Evolutionary conservation across 2,329 filamentous ascomycete species (phyloP), one percentile per base, ranked within the genome.

Genomic region (Scedosporium boydii): DNA sequence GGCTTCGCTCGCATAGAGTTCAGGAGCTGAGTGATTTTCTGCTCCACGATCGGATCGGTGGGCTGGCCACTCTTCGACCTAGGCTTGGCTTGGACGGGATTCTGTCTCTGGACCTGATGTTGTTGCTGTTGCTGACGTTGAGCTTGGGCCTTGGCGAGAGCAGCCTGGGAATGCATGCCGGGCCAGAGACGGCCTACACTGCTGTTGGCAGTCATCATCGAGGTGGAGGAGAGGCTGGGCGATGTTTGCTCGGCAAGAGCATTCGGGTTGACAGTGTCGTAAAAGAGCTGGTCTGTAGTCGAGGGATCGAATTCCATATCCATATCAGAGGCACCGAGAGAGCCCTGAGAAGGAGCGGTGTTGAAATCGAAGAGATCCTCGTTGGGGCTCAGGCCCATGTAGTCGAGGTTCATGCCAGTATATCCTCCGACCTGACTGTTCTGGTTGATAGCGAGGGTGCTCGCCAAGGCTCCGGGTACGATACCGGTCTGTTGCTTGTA

Each of bases 401-500:
- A 85, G 57, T 82, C 78, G 64, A 83, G 71, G 64, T 73, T 77
- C 55, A 77, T 79, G 64, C 78, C 75, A 68, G 81, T 76, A 69
- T 82, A 86, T 60, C 80, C 81, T 55, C 78, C 76, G 68, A 86
- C 78, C 70, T 82, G 80, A 55, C 75, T 71, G 68, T 74, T 82
- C 70, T 89, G 82, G 73, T 90, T 92, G 69, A 95, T 84, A 42
- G 90, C 89, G 71, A 95, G 84, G 12, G 93, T 89, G 74, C 85
- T 90, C 51, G 88, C 87, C 66, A 95, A 80, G 60, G 91, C 93
- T 65, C 92, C 92, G 1, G 91, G 88, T 0, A 95, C 91, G 34
- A 97, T 87, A 66, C 93, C 92, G 3, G 95, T 97, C 79, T 97
- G 93, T 74, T 99, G 95, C 78, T 91, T 90, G 79, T 97, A 96